Conservation (phyloP, 2,329 filamentous ascomycete species). For the Cercospora citrullina region DNA sequence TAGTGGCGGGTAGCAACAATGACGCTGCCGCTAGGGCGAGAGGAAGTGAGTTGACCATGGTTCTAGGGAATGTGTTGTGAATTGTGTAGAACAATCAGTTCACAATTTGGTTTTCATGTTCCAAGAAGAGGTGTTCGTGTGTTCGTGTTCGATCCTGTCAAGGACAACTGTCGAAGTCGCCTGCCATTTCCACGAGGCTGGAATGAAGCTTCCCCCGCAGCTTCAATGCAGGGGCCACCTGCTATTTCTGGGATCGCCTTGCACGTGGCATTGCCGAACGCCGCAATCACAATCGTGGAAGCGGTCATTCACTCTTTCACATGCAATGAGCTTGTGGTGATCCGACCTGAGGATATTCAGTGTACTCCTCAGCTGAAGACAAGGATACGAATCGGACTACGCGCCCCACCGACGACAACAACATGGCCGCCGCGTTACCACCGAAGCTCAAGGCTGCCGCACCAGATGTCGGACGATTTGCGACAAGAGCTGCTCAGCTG, state of each 20-base stretch:
- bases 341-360: background rate
- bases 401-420: background rate
- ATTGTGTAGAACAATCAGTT: background rate
- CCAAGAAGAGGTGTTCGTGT: background rate
- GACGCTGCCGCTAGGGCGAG: conserved; percentile 61
- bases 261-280: conserved; percentile 3
- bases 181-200: background rate
- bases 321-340: background rate
- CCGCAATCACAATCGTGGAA: background rate
- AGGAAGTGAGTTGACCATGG: conserved; percentile 32
- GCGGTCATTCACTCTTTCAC: conserved; percentile 1
- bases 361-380: background rate
- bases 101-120: background rate
- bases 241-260: background rate
- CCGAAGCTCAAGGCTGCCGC: conserved; percentile 64
- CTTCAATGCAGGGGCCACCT: background rate
- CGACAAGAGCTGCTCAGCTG: conserved; percentile 79
- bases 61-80: background rate
- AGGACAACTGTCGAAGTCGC: conserved; percentile 6
- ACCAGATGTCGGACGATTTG: conserved; percentile 81
- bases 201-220: conserved; percentile 2
- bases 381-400: background rate
- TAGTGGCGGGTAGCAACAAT: conserved; percentile 66
- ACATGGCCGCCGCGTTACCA: conserved; percentile 73
- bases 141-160: background rate